Conservation (phyloP, 2,329 filamentous ascomycete species). For the Ceratocystis diversiconidia region DNA sequence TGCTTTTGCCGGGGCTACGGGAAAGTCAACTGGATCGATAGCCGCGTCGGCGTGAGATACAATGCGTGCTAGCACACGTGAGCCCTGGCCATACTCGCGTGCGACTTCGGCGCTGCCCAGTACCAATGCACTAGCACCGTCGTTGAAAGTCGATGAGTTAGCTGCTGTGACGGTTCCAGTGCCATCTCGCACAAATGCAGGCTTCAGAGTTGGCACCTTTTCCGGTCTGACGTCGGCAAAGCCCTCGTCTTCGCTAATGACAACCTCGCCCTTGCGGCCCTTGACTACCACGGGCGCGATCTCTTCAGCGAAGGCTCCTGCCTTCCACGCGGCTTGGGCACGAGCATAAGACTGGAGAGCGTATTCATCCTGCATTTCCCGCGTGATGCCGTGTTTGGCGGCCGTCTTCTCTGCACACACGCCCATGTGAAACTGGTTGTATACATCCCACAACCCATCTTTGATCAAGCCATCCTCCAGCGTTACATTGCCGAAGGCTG, state of each 20-base stretch:
- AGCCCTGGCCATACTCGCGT: slow-evolving; percentile 61
- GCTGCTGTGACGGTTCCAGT: slow-evolving; percentile 86
- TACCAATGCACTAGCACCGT: slow-evolving; percentile 82
- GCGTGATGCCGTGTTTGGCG: slow-evolving; percentile 66
- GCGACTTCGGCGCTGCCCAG: slow-evolving; percentile 69
- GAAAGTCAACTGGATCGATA: slow-evolving; percentile 84
- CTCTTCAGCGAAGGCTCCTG: slow-evolving; percentile 73
- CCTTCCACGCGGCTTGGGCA: slow-evolving; percentile 78
- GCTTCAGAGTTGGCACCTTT: slow-evolving; percentile 74
- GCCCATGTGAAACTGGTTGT: slow-evolving; percentile 95
- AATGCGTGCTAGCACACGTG: slow-evolving; percentile 74
- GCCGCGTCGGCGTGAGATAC: slow-evolving; percentile 80
- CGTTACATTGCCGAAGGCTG: slow-evolving; percentile 74
- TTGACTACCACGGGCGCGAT: slow-evolving; percentile 78
- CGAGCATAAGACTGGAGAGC: slow-evolving; percentile 80
- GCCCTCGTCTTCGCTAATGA: slow-evolving; percentile 75
- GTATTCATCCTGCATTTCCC: slow-evolving; percentile 82
- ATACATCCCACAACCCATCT: slow-evolving; percentile 91
- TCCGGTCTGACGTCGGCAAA: slow-evolving; percentile 77
- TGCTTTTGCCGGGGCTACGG: slow-evolving; percentile 79
- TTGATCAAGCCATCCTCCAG: slow-evolving; percentile 87
- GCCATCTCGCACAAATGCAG: slow-evolving; percentile 75
- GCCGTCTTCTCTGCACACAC: slow-evolving; percentile 91
- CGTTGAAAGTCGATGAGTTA: slow-evolving; percentile 87
- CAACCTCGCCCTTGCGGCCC: slow-evolving; percentile 64